Evolutionary conservation across 2,329 filamentous ascomycete genomes (phyloP).

Genomic region (Reticulascus tulasneorum): DNA sequence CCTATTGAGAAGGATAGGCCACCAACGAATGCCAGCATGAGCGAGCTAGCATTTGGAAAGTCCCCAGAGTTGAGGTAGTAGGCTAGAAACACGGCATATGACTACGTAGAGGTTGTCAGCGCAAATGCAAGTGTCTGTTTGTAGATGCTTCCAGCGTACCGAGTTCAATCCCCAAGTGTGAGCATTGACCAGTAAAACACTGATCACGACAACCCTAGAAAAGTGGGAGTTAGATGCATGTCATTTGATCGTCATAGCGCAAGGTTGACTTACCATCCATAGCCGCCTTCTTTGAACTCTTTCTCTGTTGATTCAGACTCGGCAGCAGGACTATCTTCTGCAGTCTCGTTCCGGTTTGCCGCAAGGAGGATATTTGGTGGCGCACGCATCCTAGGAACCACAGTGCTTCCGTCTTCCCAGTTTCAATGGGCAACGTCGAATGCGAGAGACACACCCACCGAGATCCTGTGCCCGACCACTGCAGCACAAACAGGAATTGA

Average conservation of each 20-base stretch:
- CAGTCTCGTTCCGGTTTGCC: neutral
- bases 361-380: too few species aligned
- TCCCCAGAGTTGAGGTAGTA: conserved; percentile 53
- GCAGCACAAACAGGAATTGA: too few species aligned
- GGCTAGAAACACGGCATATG: conserved; percentile 55
- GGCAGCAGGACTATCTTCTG: conserved; percentile 1
- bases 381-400: too few species aligned
- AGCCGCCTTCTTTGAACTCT: conserved; percentile 51
- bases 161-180: conserved; percentile 75
- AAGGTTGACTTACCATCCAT: conserved; percentile 47
- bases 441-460: too few species aligned
- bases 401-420: too few species aligned
- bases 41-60: conserved; percentile 58
- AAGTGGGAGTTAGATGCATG: neutral
- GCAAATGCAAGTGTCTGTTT: neutral
- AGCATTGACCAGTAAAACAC: conserved; percentile 55
- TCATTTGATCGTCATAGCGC: neutral
- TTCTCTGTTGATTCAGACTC: conserved; percentile 20
- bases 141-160: conserved; percentile 28
- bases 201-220: conserved; percentile 48
- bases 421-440: too few species aligned
- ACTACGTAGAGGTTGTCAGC: conserved; percentile 25
- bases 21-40: conserved; percentile 76
- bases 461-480: too few species aligned
- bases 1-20: conserved; percentile 60